These are phyloP conservation scores for Leucosporidium yakuticum DNA, from an alignment of 768 basidiomycete species.

Conservation along the genomic window DNA sequence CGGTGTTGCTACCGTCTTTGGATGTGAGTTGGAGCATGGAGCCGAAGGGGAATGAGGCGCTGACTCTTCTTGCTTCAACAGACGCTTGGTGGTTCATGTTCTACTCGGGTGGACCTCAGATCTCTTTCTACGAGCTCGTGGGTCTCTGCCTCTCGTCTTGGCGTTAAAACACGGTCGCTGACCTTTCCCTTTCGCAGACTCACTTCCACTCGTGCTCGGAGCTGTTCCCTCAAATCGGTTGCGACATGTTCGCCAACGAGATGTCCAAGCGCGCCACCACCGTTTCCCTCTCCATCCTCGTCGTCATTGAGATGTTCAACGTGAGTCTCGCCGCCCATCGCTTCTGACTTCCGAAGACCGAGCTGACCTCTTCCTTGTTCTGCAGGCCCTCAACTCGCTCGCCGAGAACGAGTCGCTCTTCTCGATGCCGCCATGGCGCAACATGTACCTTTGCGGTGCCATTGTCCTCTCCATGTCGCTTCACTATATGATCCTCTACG, in stretches of 20 bases:
- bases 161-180: neutral
- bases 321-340: constrained; percentile 1
- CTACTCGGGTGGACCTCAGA: constrained; percentile 83
- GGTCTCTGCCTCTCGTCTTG: constrained; percentile 41
- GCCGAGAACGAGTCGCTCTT: constrained; percentile 94
- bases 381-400: constrained; percentile 61
- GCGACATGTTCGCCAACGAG: constrained; percentile 74
- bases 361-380: constrained; percentile 34
- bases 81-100: constrained; percentile 98
- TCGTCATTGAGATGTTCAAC: constrained; percentile 95
- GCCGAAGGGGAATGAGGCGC: too few relatives aligned
- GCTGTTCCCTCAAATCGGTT: constrained; percentile 82
- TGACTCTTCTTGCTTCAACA: neutral
- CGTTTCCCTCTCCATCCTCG: constrained; percentile 91
- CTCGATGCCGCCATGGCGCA: constrained; percentile 85
- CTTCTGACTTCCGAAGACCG: constrained; percentile 21
- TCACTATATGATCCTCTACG: constrained; percentile 91
- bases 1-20: constrained; percentile 88
- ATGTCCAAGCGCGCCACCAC: constrained; percentile 85
- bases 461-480: constrained; percentile 85
- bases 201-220: constrained; percentile 89
- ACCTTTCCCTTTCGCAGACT: constrained; percentile 53
- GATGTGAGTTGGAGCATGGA: constrained; percentile 47
- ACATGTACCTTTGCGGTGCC: constrained; percentile 82
- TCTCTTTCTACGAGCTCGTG: constrained; percentile 86